Evolutionary conservation across 208 protist genomes (phyloP), one percentile per base, ranked within the genome.

Genomic region (Porcisia hertigi): DNA sequence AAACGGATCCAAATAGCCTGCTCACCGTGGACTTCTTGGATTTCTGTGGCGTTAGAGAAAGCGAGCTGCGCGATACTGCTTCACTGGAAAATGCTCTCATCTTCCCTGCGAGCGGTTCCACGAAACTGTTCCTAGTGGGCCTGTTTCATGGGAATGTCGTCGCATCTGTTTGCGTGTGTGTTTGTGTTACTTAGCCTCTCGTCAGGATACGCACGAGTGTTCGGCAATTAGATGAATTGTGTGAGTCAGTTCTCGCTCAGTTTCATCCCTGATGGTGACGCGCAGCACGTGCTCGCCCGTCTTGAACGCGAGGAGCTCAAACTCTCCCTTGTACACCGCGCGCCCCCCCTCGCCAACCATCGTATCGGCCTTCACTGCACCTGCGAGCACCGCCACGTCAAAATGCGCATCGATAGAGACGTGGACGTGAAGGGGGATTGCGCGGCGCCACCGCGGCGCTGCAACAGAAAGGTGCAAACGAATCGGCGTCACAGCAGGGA

Each of bases 271-370:
- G 60, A 95, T 86, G 49, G 73, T 89, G 43, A 97, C 81, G 34
- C 64, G 81, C 47, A 97, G 55, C 0, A 83, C 77, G 71, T 96
- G 93, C 39, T 90, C 84, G 8, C 93, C 93, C 25, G 87, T 87
- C 69, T 92, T 94, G 73, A 97, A 94, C 2, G 88, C 86, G 47
- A 95, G 85, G 9, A 95, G 77, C 57, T 97, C 93, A 39, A 96
- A 79, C 57, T 67, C 59, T 45, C 89, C 79, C 47, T 88, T 69
- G 82, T 89, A 96, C 23, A 64, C 63, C 20, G n/a, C 57, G 30
- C 70, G 77, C 1, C 77, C 86, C 41, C 82, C 69, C 2, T 88
- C 87, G 20, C 93, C 91, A 20, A 97, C 85, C 14, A 84, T 70
- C 16, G 74, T 75, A 3, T 63, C 73, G 18, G 83, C 83, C 55